Percentiles rank a stretch among this genome's conserved stretches.
Evolutionary conservation across 306 rosid genomes (phyloP).

Genomic region (Glycine latifolia): DNA sequence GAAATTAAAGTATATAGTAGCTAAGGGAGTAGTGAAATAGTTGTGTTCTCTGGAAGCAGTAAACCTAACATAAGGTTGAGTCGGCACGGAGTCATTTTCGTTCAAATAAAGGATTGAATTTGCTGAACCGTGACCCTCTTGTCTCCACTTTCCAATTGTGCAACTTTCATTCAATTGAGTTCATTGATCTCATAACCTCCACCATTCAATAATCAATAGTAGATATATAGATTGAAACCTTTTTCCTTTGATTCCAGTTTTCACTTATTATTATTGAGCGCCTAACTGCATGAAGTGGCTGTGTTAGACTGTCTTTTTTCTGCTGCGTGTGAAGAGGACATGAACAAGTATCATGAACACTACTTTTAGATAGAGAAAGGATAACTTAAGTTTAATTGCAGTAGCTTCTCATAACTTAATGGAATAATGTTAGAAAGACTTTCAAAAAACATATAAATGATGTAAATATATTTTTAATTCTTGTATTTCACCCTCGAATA

Average conservation of each 20-base stretch:
- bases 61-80: constrained; percentile 37
- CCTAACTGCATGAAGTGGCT: neutral
- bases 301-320: neutral
- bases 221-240: neutral
- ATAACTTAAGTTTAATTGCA: neutral
- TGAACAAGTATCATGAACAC: neutral
- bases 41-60: neutral
- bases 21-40: constrained; percentile 12
- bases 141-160: constrained; percentile 19
- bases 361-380: neutral
- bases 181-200: constrained; percentile 24
- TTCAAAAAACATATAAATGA: neutral
- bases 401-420: neutral
- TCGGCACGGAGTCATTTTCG: constrained; percentile 38
- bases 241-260: neutral
- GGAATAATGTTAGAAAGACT: neutral
- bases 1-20: constrained; percentile 33
- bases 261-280: neutral
- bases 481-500: no score
- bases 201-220: constrained; percentile 4
- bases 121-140: constrained; percentile 44
- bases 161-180: neutral
- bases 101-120: constrained; percentile 1
- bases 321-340: neutral
- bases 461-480: no score